A percentile compares a stretch with the other conserved stretches of the same genome.
Evolutionary conservation across 1,284 basidiomycete genomes (phyloP).

Genomic region (Farysia itapuensis): DNA sequence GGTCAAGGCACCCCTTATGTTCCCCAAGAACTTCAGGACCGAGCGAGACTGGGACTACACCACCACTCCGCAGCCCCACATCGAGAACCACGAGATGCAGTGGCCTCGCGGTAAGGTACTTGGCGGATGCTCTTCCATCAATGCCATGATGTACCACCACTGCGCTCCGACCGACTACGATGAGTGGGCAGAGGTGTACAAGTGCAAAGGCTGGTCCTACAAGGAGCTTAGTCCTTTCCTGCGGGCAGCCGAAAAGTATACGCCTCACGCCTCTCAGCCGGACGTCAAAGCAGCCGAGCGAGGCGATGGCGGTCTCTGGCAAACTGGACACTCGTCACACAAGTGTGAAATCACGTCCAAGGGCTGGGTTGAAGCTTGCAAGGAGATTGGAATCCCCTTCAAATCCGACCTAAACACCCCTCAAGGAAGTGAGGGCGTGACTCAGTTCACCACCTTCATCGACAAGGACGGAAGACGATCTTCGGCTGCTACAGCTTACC

Average conservation of each 20-base stretch:
- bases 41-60: slow-evolving; percentile 49
- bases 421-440: slow-evolving; percentile 31
- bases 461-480: slow-evolving; percentile 37
- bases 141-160: slow-evolving; percentile 58
- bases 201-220: slow-evolving; percentile 48
- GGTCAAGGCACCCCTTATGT: slow-evolving; percentile 37
- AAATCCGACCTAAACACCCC: slow-evolving; percentile 41
- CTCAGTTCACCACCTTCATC: slow-evolving; percentile 46
- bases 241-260: slow-evolving; percentile 28
- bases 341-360: slow-evolving; percentile 34
- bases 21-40: slow-evolving; percentile 42
- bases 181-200: slow-evolving; percentile 34
- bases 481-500: slow-evolving; percentile 46
- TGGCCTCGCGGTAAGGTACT: slow-evolving; percentile 43
- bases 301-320: slow-evolving; percentile 37
- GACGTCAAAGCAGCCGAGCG: slow-evolving; percentile 35
- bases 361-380: slow-evolving; percentile 38
- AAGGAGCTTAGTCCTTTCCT: slow-evolving; percentile 32
- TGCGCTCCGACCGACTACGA: slow-evolving; percentile 38
- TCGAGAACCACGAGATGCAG: slow-evolving; percentile 29
- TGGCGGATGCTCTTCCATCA: slow-evolving; percentile 63
- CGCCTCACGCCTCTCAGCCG: slow-evolving; percentile 32
- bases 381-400: slow-evolving; percentile 39
- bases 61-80: slow-evolving; percentile 28
- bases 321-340: slow-evolving; percentile 40